phyloP scores from a whole-genome alignment of 2,329 filamentous ascomycete genomes.

The Alternaria postmessia region DNA sequence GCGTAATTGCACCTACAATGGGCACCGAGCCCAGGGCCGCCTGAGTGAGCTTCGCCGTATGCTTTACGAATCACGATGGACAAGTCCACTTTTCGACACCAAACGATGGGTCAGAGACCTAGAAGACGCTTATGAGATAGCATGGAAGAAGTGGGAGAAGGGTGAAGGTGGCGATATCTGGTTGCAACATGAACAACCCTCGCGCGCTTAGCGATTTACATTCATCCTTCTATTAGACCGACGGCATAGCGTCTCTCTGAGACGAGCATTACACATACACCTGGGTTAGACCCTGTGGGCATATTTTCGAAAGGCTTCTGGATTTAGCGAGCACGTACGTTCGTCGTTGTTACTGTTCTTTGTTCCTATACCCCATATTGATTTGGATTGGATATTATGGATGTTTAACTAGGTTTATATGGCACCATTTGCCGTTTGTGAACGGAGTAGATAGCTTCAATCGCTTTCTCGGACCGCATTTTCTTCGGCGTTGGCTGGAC shows the following conservation, averaged over 20 bases:
- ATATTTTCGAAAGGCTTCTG: slow-evolving; percentile 2
- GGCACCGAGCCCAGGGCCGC: slow-evolving; percentile 62
- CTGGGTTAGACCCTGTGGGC: slow-evolving; percentile 9
- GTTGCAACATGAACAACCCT: slow-evolving; percentile 55
- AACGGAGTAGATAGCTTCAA: slow-evolving; percentile 1
- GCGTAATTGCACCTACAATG: slow-evolving; percentile 42
- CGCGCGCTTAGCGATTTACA: slow-evolving; percentile 3
- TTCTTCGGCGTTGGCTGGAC: background rate
- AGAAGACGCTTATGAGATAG: slow-evolving; percentile 85
- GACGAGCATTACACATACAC: slow-evolving; percentile 3
- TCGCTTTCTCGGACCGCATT: slow-evolving; percentile 4
- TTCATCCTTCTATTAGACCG: slow-evolving; percentile 7
- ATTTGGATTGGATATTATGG: slow-evolving; percentile 13
- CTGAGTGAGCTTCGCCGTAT: slow-evolving; percentile 80
- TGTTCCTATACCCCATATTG: slow-evolving; percentile 17
- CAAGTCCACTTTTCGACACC: slow-evolving; percentile 89
- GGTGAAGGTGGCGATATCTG: slow-evolving; percentile 94
- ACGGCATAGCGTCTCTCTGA: background rate
- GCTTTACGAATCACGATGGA: slow-evolving; percentile 84
- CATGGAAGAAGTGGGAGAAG: slow-evolving; percentile 86
- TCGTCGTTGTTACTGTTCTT: slow-evolving; percentile 7
- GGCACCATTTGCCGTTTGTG: background rate
- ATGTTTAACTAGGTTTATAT: background rate
- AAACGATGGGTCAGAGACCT: slow-evolving; percentile 88
- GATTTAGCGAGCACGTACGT: slow-evolving; percentile 9